Base-by-base conservation (phyloP, 768 basidiomycete genomes). In the Rhodotorula sphaerocarpa region DNA sequence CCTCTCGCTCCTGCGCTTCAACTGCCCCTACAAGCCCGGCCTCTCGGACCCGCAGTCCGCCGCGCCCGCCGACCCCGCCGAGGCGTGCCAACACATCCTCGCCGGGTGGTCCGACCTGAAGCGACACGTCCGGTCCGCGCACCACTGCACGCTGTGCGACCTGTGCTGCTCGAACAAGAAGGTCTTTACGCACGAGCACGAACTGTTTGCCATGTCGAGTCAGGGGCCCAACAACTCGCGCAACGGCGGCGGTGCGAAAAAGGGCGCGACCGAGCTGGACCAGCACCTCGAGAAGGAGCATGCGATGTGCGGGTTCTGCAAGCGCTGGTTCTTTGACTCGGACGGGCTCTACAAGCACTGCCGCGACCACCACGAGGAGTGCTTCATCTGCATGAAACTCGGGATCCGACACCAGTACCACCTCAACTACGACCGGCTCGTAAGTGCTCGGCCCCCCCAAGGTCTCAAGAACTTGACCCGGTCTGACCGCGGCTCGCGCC, bases 361-460 rank as follows among this genome's bases (percentile, higher is more conserved):
- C 85, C 83, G 92, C 55, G 86, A 91, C 72, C 79, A 79, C 52
- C 93, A 99, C 76, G 93, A 99, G 75, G 92, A 97, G 72, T 97
- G 93, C 74, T 95, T 95, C 70, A 75, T 99, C 20, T 99, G 95
- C 75, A 48, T 65, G 1, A 45, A 61, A 39, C 90, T 89, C 73
- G 81, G 86, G 33, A 82, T 95, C 89, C 58, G 96, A 78, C 58
- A 90, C 83, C 72, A 90, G 87, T 95, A 99, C 96, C 80, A 79
- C 77, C 80, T 95, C 92, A 6, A 92, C 86, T 93, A 99, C 93
- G 72, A 99, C 79, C 46, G 89, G 87, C 77, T 99, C 92, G 75
- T 99, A 90, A 60, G 96, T 90, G 43, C 86, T 84, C 74, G 50
- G 90, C 91, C 75, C 93, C 95, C 62, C 46, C 33, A 55, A 20